Percentiles rank a stretch among this genome's conserved stretches.
Evolutionary conservation across 2,329 filamentous ascomycete genomes (phyloP).

Genomic region (Fusarium azukiicola): DNA sequence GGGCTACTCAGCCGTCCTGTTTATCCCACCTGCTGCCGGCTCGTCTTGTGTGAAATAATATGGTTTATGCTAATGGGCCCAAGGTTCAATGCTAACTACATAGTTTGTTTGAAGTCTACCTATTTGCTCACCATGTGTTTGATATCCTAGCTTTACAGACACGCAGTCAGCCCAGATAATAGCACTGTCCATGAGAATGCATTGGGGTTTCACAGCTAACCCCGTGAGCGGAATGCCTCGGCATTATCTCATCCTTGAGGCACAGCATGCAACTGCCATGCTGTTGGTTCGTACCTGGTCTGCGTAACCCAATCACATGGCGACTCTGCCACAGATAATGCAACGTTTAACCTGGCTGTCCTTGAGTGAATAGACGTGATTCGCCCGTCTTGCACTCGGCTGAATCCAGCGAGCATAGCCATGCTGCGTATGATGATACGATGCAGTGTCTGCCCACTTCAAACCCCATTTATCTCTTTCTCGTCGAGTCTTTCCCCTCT

Average conservation of each 20-base stretch:
- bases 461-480: neutral
- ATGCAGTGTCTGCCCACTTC: neutral
- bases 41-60: too few relatives aligned
- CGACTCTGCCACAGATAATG: neutral
- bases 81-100: too few relatives aligned
- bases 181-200: too few relatives aligned
- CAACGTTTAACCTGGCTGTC: neutral
- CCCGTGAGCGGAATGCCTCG: neutral
- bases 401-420: neutral
- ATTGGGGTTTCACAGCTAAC: neutral
- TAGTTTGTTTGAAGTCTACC: too few relatives aligned
- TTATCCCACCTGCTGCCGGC: too few relatives aligned
- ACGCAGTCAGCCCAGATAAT: too few relatives aligned
- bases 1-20: neutral
- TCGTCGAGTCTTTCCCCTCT: neutral
- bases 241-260: neutral
- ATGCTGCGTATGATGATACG: neutral
- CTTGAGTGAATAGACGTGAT: neutral
- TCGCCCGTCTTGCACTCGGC: neutral
- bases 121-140: too few relatives aligned
- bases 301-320: constrained; percentile 2
- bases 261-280: constrained; percentile 20
- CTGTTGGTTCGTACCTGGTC: constrained; percentile 7
- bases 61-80: too few relatives aligned
- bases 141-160: too few relatives aligned